phyloP scores from a whole-genome alignment of 345 rosid genomes.

The Excoecaria cochinchinensis region DNA sequence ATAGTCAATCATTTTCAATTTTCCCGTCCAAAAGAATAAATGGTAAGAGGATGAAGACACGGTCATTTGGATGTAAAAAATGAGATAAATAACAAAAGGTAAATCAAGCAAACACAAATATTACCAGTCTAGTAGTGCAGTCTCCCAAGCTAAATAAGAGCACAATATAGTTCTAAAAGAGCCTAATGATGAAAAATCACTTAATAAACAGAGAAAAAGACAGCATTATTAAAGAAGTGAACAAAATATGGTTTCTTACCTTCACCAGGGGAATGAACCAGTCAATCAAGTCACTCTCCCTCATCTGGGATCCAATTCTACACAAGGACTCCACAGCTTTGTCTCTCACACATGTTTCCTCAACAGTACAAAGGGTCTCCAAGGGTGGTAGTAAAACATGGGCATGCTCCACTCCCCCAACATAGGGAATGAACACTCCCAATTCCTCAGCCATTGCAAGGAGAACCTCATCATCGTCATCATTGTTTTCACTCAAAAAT shows the following conservation, averaged over 20 bases:
- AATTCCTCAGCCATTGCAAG: constrained; percentile 91
- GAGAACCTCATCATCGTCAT: constrained; percentile 95
- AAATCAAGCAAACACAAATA: neutral
- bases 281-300: constrained; percentile 76
- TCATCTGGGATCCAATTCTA: constrained; percentile 92
- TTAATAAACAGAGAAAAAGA: neutral
- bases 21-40: neutral
- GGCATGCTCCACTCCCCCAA: constrained; percentile 89
- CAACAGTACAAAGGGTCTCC: constrained; percentile 87
- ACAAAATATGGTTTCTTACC: constrained; percentile 39
- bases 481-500: constrained; percentile 86
- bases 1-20: neutral
- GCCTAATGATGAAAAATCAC: neutral
- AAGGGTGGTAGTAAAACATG: constrained; percentile 76
- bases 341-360: constrained; percentile 96
- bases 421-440: constrained; percentile 88
- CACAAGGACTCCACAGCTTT: constrained; percentile 87
- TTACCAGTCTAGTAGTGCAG: neutral
- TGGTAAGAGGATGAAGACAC: neutral
- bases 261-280: constrained; percentile 86
- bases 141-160: neutral
- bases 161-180: neutral
- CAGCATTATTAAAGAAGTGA: neutral
- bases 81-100: neutral
- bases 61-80: neutral